A percentile compares a stretch with the other conserved stretches of the same genome.
phyloP scores from a whole-genome alignment of 495 filamentous ascomycete species.

The Parachaetomium inaequale region DNA sequence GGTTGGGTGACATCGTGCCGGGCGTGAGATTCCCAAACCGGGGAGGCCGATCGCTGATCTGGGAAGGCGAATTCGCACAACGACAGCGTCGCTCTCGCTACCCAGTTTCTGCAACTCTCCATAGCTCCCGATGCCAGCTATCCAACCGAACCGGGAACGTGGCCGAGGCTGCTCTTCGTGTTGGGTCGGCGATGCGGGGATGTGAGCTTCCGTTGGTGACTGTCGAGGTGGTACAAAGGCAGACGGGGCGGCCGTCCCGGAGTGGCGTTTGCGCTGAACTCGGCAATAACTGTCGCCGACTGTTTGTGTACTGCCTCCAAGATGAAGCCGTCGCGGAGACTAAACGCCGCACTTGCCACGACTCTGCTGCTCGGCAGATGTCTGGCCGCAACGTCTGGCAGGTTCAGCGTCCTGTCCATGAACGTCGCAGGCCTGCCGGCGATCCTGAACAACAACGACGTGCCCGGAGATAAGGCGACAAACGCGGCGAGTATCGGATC shows the following conservation, averaged over 20 bases:
- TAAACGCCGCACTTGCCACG: slow-evolving; percentile 1
- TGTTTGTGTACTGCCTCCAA: not conserved
- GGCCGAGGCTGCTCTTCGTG: not conserved
- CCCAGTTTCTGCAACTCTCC: not conserved
- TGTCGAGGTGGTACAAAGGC: not conserved
- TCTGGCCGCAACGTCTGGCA: slow-evolving; percentile 22
- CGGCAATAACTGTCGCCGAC: not conserved
- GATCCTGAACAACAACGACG: slow-evolving; percentile 50
- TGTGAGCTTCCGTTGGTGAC: not conserved
- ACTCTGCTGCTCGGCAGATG: not conserved
- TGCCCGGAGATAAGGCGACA: slow-evolving; percentile 51
- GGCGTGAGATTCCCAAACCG: slow-evolving; percentile 1
- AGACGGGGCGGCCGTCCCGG: not conserved
- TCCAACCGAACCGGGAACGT: not conserved
- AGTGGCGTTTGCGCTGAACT: not conserved
- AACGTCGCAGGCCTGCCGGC: slow-evolving; percentile 60
- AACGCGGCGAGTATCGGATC: slow-evolving; percentile 49
- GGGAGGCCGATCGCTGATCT: not conserved
- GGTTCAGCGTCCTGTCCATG: slow-evolving; percentile 53
- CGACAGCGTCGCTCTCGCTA: not conserved
- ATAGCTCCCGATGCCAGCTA: not conserved
- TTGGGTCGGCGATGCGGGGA: not conserved
- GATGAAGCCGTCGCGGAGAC: not conserved
- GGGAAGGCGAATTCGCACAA: too few species aligned
- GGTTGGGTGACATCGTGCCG: slow-evolving; percentile 17